Percentiles rank a stretch among this genome's conserved stretches.
Evolutionary conservation across 108 stramenopile species (phyloP).

Genomic region (Fragilaria crotonensis): DNA sequence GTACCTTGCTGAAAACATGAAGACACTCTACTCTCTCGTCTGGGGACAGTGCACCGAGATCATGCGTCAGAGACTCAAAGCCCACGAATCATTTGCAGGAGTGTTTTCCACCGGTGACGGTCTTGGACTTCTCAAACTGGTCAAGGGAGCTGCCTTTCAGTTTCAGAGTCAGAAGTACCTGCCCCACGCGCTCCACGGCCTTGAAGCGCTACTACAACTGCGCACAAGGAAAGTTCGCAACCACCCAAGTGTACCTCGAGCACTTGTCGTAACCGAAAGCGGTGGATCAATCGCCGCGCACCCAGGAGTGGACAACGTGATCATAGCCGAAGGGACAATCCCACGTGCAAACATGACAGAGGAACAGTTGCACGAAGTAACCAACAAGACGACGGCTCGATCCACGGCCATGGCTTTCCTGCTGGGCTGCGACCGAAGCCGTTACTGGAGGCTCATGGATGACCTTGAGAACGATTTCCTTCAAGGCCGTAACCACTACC

Average conservation of each 20-base stretch:
- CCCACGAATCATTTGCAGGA: neutral
- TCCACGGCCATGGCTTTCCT: conserved; percentile 17
- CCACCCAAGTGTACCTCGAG: conserved; percentile 5
- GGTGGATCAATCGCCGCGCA: neutral
- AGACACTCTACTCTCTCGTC: conserved; percentile 6
- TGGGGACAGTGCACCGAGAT: conserved; percentile 3
- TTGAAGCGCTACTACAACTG: conserved; percentile 3
- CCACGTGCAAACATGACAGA: neutral
- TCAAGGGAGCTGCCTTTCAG: neutral
- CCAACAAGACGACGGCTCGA: conserved; percentile 1
- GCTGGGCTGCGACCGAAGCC: conserved; percentile 3
- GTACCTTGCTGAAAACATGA: neutral
- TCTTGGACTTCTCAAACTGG: conserved; percentile 1
- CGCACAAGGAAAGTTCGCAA: neutral
- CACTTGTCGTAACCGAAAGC: neutral
- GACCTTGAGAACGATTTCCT: conserved; percentile 11
- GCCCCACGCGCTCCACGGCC: conserved; percentile 8
- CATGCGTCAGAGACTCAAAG: conserved; percentile 5
- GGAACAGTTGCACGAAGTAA: neutral
- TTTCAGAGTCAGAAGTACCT: conserved; percentile 10
- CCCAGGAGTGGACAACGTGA: neutral
- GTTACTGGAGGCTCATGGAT: conserved; percentile 13
- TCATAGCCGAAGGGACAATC: neutral
- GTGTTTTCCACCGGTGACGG: neutral
- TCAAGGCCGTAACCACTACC: conserved; percentile 21